A percentile compares a stretch with the other conserved stretches of the same genome.
phyloP scores from a whole-genome alignment of 306 rosid genomes.

The Senna tora region DNA sequence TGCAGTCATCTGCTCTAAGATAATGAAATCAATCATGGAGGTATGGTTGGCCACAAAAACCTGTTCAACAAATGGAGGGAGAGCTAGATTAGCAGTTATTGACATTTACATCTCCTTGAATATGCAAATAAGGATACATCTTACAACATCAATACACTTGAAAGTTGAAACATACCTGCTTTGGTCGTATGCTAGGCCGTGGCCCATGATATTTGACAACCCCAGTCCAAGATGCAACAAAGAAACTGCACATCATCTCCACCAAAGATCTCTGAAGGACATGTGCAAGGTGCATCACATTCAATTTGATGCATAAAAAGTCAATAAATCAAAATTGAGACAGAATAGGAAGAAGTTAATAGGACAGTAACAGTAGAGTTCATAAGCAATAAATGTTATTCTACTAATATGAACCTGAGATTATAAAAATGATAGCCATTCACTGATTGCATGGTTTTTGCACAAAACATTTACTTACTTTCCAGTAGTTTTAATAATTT shows the following conservation, averaged over 20 bases:
- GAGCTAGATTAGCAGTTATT: constrained; percentile 25
- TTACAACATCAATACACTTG: background rate
- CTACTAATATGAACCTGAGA: constrained; percentile 1
- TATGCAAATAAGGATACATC: constrained; percentile 22
- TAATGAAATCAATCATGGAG: constrained; percentile 89
- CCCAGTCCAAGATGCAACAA: constrained; percentile 96
- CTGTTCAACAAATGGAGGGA: constrained; percentile 45
- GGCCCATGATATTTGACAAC: constrained; percentile 94
- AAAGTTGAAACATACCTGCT: constrained; percentile 53
- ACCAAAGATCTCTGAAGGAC: constrained; percentile 72
- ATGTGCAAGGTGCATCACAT: constrained; percentile 13
- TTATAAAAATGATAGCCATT: constrained; percentile 11
- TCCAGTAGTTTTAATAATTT: constrained; percentile 8
- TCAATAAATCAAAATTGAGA: constrained; percentile 16
- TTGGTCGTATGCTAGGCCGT: constrained; percentile 76
- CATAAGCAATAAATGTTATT: background rate
- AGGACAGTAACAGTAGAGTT: background rate
- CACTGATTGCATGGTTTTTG: background rate
- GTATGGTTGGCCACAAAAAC: constrained; percentile 92
- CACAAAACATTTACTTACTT: background rate
- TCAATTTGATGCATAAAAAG: constrained; percentile 20
- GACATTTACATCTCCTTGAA: constrained; percentile 19
- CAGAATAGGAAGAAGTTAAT: background rate
- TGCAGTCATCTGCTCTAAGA: constrained; percentile 91
- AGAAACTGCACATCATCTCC: constrained; percentile 87